Base-by-base conservation (phyloP, 140 eudicot genomes). In the Ambrosia hybrid region DNA sequence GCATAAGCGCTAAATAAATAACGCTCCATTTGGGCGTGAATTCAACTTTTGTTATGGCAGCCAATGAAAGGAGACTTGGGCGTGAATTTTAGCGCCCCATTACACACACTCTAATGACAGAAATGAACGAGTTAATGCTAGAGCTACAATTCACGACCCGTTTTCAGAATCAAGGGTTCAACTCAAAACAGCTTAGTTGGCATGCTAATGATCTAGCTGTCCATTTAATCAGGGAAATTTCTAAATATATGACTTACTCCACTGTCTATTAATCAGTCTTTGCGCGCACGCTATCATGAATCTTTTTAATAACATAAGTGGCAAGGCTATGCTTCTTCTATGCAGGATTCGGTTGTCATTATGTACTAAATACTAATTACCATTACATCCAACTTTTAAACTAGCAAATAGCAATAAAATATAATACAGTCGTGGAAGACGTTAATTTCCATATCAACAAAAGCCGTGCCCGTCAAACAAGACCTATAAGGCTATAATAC, bases 321-420 rank as follows among this genome's bases (percentile, higher is more conserved):
- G n/a, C 39, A 26, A 17, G 45, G 3, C 21, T 1, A 38, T 3
- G 46, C 6, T 36, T 55, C 64, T 7, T 37, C 37, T 39, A 12
- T 33, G 49, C 6, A 37, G 34, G n/a, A 21, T 6, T 46, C 38
- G 5, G 67, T 33, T 4, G 8, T 39, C 72, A 15, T 15, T 36
- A 49, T 45, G 57, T 6, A 72, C 33, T 30, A 26, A 34, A 57
- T 61, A 48, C 9, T 26, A 26, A 34, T 71, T 62, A 48, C 9
- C 5, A 37, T 41, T 39, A 58, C 65, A 55, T 58, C 56, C 11
- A 11, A 57, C 65, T 68, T 68, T 57, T 68, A 57, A 13, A 43
- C 60, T 38, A 41, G 59, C 60, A 13, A 43, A 51, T 38, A 41
- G 59, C 60, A 57, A 64, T 11, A 30, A 69, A 13, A 51, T 59